Evolutionary conservation across 108 stramenopile species (phyloP).

Genomic region (Cyclotella choctawhatcheeana): DNA sequence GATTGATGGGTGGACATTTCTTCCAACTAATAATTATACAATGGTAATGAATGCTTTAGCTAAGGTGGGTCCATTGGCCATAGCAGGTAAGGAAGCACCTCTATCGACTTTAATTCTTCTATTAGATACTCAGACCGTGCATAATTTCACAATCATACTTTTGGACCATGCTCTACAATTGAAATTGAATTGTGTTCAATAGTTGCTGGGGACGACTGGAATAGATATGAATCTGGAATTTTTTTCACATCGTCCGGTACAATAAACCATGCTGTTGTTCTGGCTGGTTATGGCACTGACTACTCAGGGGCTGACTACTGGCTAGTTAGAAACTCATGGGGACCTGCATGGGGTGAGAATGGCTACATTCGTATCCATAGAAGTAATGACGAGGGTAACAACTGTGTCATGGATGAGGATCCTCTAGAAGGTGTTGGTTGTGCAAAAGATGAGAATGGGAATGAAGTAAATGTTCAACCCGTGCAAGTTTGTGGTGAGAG

Average conservation of each 20-base stretch:
- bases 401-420: conserved; percentile 72
- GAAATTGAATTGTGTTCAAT: not conserved
- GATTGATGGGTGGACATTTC: conserved; percentile 70
- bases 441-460: conserved; percentile 62
- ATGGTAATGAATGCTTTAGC: conserved; percentile 82
- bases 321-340: conserved; percentile 87
- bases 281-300: conserved; percentile 88
- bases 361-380: conserved; percentile 80
- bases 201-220: conserved; percentile 79
- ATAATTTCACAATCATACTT: too few relatives aligned
- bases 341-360: conserved; percentile 79
- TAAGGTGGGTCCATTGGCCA: conserved; percentile 31
- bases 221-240: conserved; percentile 15
- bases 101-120: not conserved
- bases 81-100: not conserved
- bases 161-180: not conserved
- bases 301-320: conserved; percentile 77
- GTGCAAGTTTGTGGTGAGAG: conserved; percentile 81
- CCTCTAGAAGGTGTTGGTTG: conserved; percentile 85
- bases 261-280: conserved; percentile 86
- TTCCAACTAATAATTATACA: conserved; percentile 78
- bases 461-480: conserved; percentile 45
- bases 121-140: too few relatives aligned
- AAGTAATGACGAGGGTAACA: conserved; percentile 52
- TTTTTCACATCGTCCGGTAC: conserved; percentile 33